Evolutionary conservation across 257 asterid genomes (phyloP), one percentile per base, ranked within the genome.

Genomic region (Capsicum chinense): DNA sequence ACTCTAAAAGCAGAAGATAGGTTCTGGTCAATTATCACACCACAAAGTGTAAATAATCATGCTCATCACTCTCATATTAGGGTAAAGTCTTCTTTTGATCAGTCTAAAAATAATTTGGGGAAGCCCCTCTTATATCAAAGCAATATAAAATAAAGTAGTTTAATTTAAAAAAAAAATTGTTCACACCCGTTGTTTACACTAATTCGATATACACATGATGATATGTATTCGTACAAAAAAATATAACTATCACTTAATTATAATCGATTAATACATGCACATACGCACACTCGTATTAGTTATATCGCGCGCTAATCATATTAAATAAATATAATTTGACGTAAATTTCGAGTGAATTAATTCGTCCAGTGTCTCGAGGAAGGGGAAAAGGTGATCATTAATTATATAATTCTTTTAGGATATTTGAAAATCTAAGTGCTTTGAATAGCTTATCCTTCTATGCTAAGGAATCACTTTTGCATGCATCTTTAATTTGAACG

Each of bases 131-230:
- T 0, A 3, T 52, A 13, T 13, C 26, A 76, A 74, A 12, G 0
- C 0, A 6, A 3, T 26, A 26, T 12, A 12, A n/a, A 50, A 35
- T 67, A 67, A 35, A 67, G 3, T 0, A 50, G 6, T 73, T 48
- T 4, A 48, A 0, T 6, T 1, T 7, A 1, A 0, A 12, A 66
- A 67, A 66, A 2, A 0, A 3, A 0, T 67, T 0, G 21, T 5
- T 66, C 47, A 13, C n/a, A 66, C 4, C 3, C 8, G 9, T 9
- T 42, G 6, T 21, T 74, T 48, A 26, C 8, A 7, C 1, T 1
- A 50, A 21, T 0, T 48, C 0, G 48, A 48, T n/a, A 48, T 0
- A n/a, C n/a, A 19, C 11, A 5, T 0, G 0, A 5, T 0, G 0
- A 73, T 48, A 10, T 48, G 7, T 11, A 0, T 12, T 19, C 48